Evolutionary conservation across 2,329 filamentous ascomycete species (phyloP), one percentile per base, ranked within the genome.

Genomic region (Zopfia rhizophila): DNA sequence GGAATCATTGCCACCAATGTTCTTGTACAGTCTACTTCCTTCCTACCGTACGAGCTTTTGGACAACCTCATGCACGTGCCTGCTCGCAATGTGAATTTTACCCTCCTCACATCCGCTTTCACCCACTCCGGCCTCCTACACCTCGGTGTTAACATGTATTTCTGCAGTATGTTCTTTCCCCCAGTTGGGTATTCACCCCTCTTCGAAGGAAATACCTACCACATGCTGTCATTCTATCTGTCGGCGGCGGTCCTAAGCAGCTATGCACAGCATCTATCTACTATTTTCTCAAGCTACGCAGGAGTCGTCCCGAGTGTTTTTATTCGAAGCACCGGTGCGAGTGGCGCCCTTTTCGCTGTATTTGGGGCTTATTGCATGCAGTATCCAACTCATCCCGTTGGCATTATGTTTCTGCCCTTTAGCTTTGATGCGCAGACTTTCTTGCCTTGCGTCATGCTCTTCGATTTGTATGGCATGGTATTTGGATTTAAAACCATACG

Each of bases 391-490:
- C 53, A 58, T 12, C 53, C 58, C 6, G 42, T 70, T 3, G 66
- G 66, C 1, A 60, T 70, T 25, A 42, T 70, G 11, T 66, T 70
- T 25, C n/a, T 70, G 4, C 68, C 68, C 1, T 49, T 65, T 12
- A 38, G 50, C 7, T 56, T 69, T 4, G 65, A 68, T 7, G 68
- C 68, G 7, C 58, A 63, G 29, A 60, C 61, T 23, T 61, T 68
- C 17, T 45, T 70, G 19, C 56, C 65, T 7, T 50, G 50, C 5
- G 39, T 70, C n/a, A 65, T 70, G 62, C 44, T 61, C 13, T 69
- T 70, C 31, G 68, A 70, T 49, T 41, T 68, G 16, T 42, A 63
- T 27, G 68, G 68, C 13, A 58, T 69, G 42, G 45, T 68, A 10
- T 54, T 59, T 5, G 65, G 63, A 2, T 66, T 59, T 35, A 57